phyloP scores from a whole-genome alignment of 177 flowering plant species.

The Vitis hybrid region DNA sequence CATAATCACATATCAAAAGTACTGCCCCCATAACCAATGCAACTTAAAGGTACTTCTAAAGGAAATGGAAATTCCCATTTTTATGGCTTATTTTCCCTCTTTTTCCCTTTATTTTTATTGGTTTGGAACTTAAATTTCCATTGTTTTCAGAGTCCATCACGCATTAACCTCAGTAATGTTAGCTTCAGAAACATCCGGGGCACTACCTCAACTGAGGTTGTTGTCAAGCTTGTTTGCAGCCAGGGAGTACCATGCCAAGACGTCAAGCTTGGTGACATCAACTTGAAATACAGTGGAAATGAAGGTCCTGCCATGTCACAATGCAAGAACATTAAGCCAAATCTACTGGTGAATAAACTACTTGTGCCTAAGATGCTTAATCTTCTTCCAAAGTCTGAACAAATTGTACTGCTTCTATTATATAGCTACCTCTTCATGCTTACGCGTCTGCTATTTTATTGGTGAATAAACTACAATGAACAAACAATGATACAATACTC shows the following conservation, averaged over 20 bases:
- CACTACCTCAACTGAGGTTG: slow-evolving; percentile 26
- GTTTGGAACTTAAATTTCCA: no score
- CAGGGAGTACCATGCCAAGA: slow-evolving; percentile 33
- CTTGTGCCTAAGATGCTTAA: neutral
- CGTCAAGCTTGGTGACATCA: slow-evolving; percentile 31
- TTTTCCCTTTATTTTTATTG: no score
- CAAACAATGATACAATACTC: no score
- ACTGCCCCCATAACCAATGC: slow-evolving; percentile 34
- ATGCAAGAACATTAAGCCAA: slow-evolving; percentile 30
- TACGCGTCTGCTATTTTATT: no score
- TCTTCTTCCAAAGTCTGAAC: no score
- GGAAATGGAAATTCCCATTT: neutral
- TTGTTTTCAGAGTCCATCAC: slow-evolving; percentile 26
- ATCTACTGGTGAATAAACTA: slow-evolving; percentile 5
- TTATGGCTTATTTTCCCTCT: neutral
- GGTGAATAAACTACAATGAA: no score
- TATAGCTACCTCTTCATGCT: no score
- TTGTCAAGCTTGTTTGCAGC: slow-evolving; percentile 42
- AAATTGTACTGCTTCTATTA: no score
- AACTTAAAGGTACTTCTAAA: slow-evolving; percentile 3
- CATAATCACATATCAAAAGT: slow-evolving; percentile 37
- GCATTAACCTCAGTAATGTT: slow-evolving; percentile 36
- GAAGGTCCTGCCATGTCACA: slow-evolving; percentile 21
- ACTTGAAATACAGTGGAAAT: slow-evolving; percentile 32
- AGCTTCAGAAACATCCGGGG: slow-evolving; percentile 44